A percentile compares a stretch with the other conserved stretches of the same genome.
Conservation (phyloP, 306 rosid genomes). For the Pachyrhizus erosus region DNA sequence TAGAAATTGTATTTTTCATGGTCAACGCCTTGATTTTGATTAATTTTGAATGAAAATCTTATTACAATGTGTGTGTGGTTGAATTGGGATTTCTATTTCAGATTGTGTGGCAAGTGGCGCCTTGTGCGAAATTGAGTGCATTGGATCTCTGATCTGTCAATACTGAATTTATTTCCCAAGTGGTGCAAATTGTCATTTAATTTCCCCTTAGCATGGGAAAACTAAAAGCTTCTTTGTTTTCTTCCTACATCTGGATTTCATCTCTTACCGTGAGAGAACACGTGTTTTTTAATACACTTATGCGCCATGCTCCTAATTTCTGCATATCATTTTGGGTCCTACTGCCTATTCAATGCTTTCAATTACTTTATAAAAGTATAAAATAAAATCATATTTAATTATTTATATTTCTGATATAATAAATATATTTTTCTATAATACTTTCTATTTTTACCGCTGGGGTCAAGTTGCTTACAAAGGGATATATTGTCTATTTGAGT, state of each 20-base stretch:
- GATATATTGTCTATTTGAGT: not conserved
- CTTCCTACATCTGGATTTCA: constrained; percentile 6
- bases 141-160: constrained; percentile 9
- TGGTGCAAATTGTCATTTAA: not conserved
- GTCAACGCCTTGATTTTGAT: constrained; percentile 2
- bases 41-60: not conserved
- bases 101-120: constrained; percentile 1
- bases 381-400: not conserved
- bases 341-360: not conserved
- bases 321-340: not conserved
- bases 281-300: not conserved
- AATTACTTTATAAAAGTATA: not conserved
- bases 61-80: not conserved
- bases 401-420: not conserved
- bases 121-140: constrained; percentile 2
- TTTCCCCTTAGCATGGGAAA: not conserved
- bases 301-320: not conserved
- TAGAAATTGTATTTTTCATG: not conserved
- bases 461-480: not conserved
- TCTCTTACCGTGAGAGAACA: constrained; percentile 2
- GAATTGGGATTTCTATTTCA: constrained; percentile 11
- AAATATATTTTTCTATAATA: not conserved
- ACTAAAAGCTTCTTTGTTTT: not conserved
- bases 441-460: not conserved
- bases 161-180: not conserved